phyloP scores from a whole-genome alignment of 2,329 filamentous ascomycete genomes.

The Didymellaceae sp. region DNA sequence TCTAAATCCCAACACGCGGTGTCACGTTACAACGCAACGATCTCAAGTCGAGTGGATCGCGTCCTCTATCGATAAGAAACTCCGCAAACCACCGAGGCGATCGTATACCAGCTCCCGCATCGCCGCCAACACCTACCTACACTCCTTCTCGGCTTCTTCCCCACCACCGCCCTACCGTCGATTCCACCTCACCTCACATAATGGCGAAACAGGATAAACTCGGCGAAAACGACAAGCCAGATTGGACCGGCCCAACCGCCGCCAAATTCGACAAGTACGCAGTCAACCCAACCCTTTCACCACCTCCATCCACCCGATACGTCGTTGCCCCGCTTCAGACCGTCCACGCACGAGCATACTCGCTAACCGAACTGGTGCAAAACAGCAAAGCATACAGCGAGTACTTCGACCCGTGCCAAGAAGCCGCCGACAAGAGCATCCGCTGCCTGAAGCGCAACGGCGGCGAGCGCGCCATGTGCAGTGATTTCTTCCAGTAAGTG shows the following conservation, averaged over 20 bases:
- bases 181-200: not conserved
- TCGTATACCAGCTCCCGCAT: not conserved
- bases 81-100: constrained; percentile 18
- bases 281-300: not conserved
- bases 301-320: constrained; percentile 2
- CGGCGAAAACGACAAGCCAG: constrained; percentile 16
- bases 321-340: constrained; percentile 9
- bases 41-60: not conserved
- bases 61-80: constrained; percentile 43
- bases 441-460: constrained; percentile 87
- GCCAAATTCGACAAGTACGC: constrained; percentile 50
- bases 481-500: constrained; percentile 88
- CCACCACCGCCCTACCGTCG: too few species aligned
- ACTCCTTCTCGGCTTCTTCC: not conserved
- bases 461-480: constrained; percentile 87
- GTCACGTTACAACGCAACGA: constrained; percentile 13
- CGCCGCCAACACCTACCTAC: not conserved
- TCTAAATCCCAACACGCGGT: constrained; percentile 1
- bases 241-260: constrained; percentile 40
- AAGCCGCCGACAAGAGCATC: constrained; percentile 83
- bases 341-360: not conserved
- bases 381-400: constrained; percentile 84
- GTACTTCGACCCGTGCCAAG: constrained; percentile 94
- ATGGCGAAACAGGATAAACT: constrained; percentile 24
- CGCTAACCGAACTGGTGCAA: not conserved